Conservation (phyloP, 108 stramenopile genomes). For the Nannochloropsis salina region DNA sequence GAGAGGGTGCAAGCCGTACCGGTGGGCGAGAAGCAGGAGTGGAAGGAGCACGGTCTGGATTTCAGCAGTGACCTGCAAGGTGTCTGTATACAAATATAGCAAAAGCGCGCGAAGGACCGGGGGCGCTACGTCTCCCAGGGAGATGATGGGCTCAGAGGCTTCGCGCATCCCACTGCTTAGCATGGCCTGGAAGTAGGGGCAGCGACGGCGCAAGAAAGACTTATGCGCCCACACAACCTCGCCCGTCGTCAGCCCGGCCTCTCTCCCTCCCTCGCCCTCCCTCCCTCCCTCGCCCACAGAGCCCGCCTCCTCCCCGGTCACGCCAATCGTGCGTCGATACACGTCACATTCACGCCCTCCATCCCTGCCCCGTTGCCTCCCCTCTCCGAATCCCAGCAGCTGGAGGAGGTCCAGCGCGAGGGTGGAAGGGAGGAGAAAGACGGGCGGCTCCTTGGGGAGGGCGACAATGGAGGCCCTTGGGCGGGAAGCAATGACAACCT, state of each 20-base stretch:
- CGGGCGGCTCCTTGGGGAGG: neutral
- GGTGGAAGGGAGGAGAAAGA: slow-evolving; percentile 3
- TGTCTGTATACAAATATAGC: slow-evolving; percentile 39
- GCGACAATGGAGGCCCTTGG: neutral
- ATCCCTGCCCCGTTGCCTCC: neutral
- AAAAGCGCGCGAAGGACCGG: slow-evolving; percentile 39
- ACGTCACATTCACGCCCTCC: neutral
- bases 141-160: neutral
- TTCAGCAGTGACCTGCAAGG: slow-evolving; percentile 23
- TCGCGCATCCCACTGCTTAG: slow-evolving; percentile 36
- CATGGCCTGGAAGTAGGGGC: slow-evolving; percentile 3
- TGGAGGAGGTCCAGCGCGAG: neutral
- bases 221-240: slow-evolving; percentile 14
- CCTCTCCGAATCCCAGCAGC: neutral
- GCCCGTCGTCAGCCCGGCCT: neutral
- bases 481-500: slow-evolving; percentile 5
- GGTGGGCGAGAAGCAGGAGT: slow-evolving; percentile 1
- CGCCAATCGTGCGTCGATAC: neutral
- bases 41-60: slow-evolving; percentile 23
- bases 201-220: neutral
- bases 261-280: neutral
- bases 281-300: neutral
- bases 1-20: neutral
- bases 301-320: neutral
- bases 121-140: slow-evolving; percentile 31